A percentile compares a stretch with the other conserved stretches of the same genome.
phyloP scores from a whole-genome alignment of 306 rosid genomes.

The Fragaria iinumae region DNA sequence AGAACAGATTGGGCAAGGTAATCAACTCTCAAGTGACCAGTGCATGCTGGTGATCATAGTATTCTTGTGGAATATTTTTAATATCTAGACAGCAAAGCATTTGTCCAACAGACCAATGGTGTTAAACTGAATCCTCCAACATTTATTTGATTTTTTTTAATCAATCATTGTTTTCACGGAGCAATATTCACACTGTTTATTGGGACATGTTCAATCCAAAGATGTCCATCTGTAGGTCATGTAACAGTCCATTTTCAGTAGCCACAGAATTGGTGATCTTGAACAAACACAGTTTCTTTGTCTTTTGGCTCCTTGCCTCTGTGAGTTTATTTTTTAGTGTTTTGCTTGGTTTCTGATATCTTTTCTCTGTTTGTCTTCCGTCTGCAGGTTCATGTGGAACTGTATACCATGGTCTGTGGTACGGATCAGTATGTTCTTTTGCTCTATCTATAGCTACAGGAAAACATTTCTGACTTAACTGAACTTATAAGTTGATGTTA shows the following conservation, averaged over 20 bases:
- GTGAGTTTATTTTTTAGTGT: background rate
- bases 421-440: conserved; percentile 92
- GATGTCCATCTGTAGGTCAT: background rate
- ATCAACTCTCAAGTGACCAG: conserved; percentile 19
- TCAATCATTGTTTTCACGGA: background rate
- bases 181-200: conserved; percentile 4
- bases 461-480: conserved; percentile 16
- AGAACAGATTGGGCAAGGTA: conserved; percentile 98
- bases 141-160: conserved; percentile 13
- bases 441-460: conserved; percentile 40
- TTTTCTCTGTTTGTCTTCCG: conserved; percentile 18
- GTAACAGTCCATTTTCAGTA: background rate
- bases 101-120: background rate
- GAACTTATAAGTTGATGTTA: background rate
- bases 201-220: background rate
- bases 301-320: background rate
- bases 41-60: conserved; percentile 20
- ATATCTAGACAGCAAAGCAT: conserved; percentile 1
- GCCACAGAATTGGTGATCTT: conserved; percentile 1
- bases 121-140: background rate
- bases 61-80: conserved; percentile 20
- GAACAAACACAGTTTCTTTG: background rate
- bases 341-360: conserved; percentile 25
- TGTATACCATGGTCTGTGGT: conserved; percentile 98
- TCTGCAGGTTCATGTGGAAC: conserved; percentile 97